Evolutionary conservation across 306 rosid species (phyloP).

Genomic region (Crotalaria pallida): DNA sequence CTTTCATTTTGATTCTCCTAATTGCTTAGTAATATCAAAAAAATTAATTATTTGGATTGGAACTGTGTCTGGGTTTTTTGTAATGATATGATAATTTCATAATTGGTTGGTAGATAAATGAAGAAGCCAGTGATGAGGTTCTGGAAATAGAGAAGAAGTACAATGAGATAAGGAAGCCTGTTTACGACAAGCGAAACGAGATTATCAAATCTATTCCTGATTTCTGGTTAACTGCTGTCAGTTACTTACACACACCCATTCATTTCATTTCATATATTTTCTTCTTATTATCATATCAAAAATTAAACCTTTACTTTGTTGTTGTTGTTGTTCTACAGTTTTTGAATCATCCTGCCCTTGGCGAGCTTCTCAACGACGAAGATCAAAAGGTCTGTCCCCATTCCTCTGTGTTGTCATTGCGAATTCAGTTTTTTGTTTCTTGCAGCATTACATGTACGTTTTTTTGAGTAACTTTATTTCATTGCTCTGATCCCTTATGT

Average conservation of each 20-base stretch:
- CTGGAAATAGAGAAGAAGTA: conserved; percentile 88
- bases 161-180: conserved; percentile 76
- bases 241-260: conserved; percentile 36
- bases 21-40: too few species aligned
- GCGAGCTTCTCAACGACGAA: conserved; percentile 60
- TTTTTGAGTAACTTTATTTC: conserved; percentile 1
- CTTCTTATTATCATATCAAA: neutral
- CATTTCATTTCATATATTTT: neutral
- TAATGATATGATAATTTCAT: too few species aligned
- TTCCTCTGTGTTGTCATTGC: neutral
- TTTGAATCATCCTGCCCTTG: conserved; percentile 71
- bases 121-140: conserved; percentile 87
- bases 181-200: conserved; percentile 73
- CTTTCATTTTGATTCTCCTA: neutral
- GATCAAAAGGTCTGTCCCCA: conserved; percentile 58
- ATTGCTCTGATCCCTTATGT: neutral
- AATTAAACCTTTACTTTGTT: neutral
- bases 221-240: conserved; percentile 89
- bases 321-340: conserved; percentile 48
- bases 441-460: neutral
- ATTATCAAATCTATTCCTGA: conserved; percentile 78
- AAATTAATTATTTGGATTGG: too few species aligned
- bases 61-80: too few species aligned
- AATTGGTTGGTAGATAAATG: conserved; percentile 83
- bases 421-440: neutral